Conservation (phyloP, 1,284 basidiomycete species). For the Apiotrichum akiyoshidainum region DNA sequence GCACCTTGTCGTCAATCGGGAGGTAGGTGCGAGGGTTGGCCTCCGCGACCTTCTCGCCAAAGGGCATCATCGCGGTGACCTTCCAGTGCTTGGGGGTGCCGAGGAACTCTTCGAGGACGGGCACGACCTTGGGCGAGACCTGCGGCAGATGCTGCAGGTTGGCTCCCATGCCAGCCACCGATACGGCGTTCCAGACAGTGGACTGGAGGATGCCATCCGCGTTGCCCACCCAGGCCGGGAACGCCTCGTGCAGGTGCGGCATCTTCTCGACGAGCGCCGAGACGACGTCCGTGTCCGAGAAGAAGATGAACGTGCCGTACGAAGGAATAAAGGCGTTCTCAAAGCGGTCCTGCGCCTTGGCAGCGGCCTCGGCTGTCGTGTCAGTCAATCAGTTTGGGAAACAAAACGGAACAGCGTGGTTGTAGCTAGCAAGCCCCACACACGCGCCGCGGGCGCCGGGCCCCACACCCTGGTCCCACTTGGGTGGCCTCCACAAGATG, state of each 20-base stretch:
- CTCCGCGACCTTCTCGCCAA: constrained; percentile 47
- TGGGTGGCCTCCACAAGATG: too few relatives aligned
- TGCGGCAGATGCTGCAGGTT: constrained; percentile 50
- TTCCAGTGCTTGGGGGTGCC: constrained; percentile 49
- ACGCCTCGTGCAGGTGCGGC: constrained; percentile 37
- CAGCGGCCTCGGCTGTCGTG: constrained; percentile 7
- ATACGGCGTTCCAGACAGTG: constrained; percentile 54
- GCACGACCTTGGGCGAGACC: constrained; percentile 29
- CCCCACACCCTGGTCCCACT: too few relatives aligned
- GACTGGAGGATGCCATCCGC: constrained; percentile 49
- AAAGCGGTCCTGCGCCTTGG: constrained; percentile 2
- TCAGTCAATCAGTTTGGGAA: neutral
- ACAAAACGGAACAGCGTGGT: too few relatives aligned
- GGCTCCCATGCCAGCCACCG: constrained; percentile 52
- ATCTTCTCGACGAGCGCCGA: constrained; percentile 48
- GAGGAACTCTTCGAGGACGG: constrained; percentile 40
- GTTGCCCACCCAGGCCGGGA: constrained; percentile 36
- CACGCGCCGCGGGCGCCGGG: too few relatives aligned
- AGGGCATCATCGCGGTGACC: constrained; percentile 52
- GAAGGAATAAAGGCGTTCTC: constrained; percentile 44
- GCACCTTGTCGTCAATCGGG: constrained; percentile 38
- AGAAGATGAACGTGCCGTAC: constrained; percentile 54
- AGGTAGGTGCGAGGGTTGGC: constrained; percentile 32
- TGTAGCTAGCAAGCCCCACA: neutral
- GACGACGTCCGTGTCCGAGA: constrained; percentile 50